Evolutionary conservation across 768 basidiomycete species (phyloP).

Genomic region (Rhodotorula paludigena): DNA sequence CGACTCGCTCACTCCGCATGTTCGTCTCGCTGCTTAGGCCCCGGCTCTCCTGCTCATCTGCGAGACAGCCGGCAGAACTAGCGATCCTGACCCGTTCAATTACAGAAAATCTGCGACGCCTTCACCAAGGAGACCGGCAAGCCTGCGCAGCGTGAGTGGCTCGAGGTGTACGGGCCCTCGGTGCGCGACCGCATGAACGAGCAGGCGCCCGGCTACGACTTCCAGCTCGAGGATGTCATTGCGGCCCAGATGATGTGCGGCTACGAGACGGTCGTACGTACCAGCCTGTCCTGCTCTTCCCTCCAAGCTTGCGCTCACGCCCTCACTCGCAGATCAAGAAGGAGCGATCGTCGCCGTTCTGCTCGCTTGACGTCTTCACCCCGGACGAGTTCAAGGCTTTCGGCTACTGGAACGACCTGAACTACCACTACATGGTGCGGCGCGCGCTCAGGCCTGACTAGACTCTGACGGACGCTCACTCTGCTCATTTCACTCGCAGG

Average conservation of each 20-base stretch:
- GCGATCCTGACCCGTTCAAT: neutral
- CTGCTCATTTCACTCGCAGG: neutral
- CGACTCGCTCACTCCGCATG: conserved; percentile 47
- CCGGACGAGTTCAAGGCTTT: conserved; percentile 25
- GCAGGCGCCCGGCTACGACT: conserved; percentile 6
- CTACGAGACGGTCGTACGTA: conserved; percentile 25
- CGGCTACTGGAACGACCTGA: conserved; percentile 32
- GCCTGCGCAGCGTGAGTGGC: conserved; percentile 46
- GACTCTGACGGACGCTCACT: neutral
- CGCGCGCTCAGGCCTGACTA: neutral
- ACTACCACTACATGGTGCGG: neutral
- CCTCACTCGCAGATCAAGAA: conserved; percentile 16
- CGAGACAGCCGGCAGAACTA: no score
- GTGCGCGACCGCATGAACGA: conserved; percentile 26
- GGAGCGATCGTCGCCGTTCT: conserved; percentile 17
- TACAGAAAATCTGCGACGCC: conserved; percentile 48
- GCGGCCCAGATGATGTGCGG: conserved; percentile 31
- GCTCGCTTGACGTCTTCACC: conserved; percentile 24
- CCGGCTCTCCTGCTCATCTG: neutral
- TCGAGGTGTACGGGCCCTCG: conserved; percentile 44
- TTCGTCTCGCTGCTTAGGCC: conserved; percentile 31
- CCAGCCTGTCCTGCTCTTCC: neutral
- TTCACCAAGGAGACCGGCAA: conserved; percentile 47
- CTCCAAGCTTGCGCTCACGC: neutral
- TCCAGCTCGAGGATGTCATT: conserved; percentile 28